Evolutionary conservation across 805 yeast species (phyloP).

Genomic region (Barnettozyma siamensis): DNA sequence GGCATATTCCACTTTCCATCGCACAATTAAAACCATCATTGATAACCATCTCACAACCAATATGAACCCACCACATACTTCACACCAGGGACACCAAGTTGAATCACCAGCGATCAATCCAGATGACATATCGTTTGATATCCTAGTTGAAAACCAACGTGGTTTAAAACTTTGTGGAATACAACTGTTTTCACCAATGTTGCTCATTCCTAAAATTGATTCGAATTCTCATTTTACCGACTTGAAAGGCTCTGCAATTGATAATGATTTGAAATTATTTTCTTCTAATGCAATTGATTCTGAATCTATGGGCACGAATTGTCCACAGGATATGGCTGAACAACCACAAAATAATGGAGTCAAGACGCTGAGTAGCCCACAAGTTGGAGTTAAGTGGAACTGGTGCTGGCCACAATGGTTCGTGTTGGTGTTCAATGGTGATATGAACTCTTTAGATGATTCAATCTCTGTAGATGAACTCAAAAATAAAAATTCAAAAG

Average conservation of each 20-base stretch:
- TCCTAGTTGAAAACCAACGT: slow-evolving; percentile 49
- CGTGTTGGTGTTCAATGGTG: slow-evolving; percentile 47
- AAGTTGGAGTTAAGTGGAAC: slow-evolving; percentile 40
- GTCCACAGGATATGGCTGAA: no score
- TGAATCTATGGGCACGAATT: no score
- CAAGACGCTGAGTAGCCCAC: no score
- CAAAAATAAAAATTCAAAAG: not conserved
- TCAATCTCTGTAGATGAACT: not conserved
- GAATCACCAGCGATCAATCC: not conserved
- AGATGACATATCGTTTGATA: slow-evolving; percentile 27
- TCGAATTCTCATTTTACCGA: slow-evolving; percentile 31
- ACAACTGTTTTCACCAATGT: slow-evolving; percentile 41
- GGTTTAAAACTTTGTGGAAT: slow-evolving; percentile 49
- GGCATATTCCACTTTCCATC: not conserved
- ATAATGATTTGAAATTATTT: slow-evolving; percentile 3
- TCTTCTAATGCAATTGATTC: slow-evolving; percentile 3
- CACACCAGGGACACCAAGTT: no score
- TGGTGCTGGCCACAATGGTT: slow-evolving; percentile 75
- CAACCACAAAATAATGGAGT: no score
- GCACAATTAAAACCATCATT: not conserved
- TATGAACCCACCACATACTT: no score
- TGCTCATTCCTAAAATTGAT: slow-evolving; percentile 38
- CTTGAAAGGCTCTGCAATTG: slow-evolving; percentile 10
- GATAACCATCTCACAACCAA: not conserved
- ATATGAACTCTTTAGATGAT: not conserved